Base-by-base conservation (phyloP, 306 rosid species). In the Cyclanthera cordifolia region DNA sequence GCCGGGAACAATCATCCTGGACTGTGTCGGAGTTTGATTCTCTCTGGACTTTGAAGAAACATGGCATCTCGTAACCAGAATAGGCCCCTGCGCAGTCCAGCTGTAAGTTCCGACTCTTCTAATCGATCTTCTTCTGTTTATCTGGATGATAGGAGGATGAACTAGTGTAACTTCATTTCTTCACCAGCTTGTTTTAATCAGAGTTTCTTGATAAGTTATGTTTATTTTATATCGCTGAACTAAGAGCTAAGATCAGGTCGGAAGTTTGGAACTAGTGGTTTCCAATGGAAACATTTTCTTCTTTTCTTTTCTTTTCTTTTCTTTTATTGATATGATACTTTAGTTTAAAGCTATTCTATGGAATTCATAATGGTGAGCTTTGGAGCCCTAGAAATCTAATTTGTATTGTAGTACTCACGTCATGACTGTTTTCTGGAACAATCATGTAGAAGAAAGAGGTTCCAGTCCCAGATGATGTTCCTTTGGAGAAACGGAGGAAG, bases 51-150 rank as follows among this genome's bases (percentile, higher is more conserved):
- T 66, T 66, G 14, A 45, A n/a, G 55, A 24, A 47, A 46, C 4
- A 87, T 94, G 99, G 77, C 91, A 60, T 81, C 88, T 27, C 87
- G 97, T 16, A 94, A 86, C 81, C 95, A 92, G 86, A 92, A 87
- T 46, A 60, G 85, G 57, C 86, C 97, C 71, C 97, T 96, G 48
- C 87, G 79, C 5, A 90, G 91, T 59, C 95, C 94, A 34, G 72
- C 71, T 21, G 96, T 86, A 73, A 83, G 86, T 46, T 50, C 24
- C 28, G 63, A 55, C 2, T 52, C 11, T 57, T 23, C 53, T 45
- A 52, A 43, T 43, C 45, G 39, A 21, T 64, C 37, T 14, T 64
- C 20, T 5, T 23, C 34, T 64, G 14, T 23, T 64, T 20, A 0
- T 64, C 12, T 43, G n/a, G 27, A 64, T 64, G 30, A 43, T 20